Evolutionary conservation across 305 asterid genomes (phyloP), one percentile per base, ranked within the genome.

Genomic region (Euphrasia arctica): DNA sequence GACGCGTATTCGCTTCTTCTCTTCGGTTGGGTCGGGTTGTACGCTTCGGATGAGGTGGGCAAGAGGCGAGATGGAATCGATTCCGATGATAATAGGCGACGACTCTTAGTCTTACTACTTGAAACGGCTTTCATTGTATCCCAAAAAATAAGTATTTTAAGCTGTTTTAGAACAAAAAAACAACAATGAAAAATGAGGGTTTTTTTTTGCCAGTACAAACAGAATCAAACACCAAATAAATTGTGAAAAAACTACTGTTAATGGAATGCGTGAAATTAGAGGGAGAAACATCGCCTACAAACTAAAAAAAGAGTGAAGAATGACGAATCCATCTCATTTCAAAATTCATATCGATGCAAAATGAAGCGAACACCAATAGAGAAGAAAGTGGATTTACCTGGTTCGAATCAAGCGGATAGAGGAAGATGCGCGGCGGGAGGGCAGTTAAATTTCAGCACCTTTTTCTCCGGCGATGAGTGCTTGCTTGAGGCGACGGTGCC

Each of bases 1-100:
- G 89, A 78, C 54, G 81, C 66, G 62, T 77, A 89, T 69, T 76
- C 84, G 63, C 74, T 70, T 73, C 74, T 84, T 72, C 78, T 74
- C 4, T 82, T 45, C 70, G 73, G 66, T 76, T 76, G 74, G 13
- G 63, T 52, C 12, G 75, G 78, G 60, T 72, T 62, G 72, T 81
- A 84, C 54, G 43, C 70, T 70, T 66, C 43, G 3, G 2, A 29
- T 32, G 74, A 70, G 57, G 71, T 41, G 45, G 58, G 25, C 58
- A 63, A 49, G 50, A 39, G 76, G 60, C 52, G 67, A 71, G 96
- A 77, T 28, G 77, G 62, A 50, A 68, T 67, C 34, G 83, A 57
- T 67, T 75, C 68, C 28, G 45, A 73, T 47, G 75, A 65, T 7
- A 80, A 67, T 49, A 79, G 63, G 70, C 9, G 74, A 47, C 76